Evolutionary conservation across 2,329 filamentous ascomycete species (phyloP).

Genomic region (Colletotrichum lindemuthianum): DNA sequence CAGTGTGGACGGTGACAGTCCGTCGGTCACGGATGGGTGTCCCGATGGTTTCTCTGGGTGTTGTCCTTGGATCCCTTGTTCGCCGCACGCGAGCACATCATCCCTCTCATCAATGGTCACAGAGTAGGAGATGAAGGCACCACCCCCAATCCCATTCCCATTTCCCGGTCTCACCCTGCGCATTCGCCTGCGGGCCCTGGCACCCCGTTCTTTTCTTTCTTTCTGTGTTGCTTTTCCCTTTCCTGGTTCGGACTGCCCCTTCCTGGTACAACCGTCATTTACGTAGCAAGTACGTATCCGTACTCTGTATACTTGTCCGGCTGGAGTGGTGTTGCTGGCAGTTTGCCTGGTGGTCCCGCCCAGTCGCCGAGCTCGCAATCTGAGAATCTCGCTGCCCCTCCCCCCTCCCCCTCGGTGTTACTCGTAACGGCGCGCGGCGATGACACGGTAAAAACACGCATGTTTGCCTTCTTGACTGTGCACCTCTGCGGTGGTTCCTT

Average conservation of each 20-base stretch:
- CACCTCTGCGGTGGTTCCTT: too few species aligned
- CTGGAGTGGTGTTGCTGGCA: too few species aligned
- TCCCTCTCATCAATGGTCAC: not conserved
- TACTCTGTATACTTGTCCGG: too few species aligned
- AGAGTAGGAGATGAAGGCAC: not conserved
- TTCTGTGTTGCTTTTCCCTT: conserved; percentile 9
- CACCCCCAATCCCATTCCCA: conserved; percentile 12
- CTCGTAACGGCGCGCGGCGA: conserved; percentile 21
- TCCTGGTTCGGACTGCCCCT: conserved; percentile 6
- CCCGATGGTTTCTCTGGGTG: conserved; percentile 18
- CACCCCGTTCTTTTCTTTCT: not conserved
- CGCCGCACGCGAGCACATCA: conserved; percentile 35
- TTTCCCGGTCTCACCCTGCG: conserved; percentile 27
- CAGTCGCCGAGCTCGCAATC: conserved; percentile 25
- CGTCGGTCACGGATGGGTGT: conserved; percentile 17
- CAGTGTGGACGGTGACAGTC: conserved; percentile 3
- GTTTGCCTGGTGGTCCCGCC: conserved; percentile 8
- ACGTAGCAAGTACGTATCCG: too few species aligned
- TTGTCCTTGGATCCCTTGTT: conserved; percentile 33
- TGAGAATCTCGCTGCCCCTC: conserved; percentile 2
- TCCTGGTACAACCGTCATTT: conserved; percentile 6
- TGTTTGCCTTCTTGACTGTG: too few species aligned
- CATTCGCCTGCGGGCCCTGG: conserved; percentile 20
- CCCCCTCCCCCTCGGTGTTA: conserved; percentile 23
- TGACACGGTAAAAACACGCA: too few species aligned